Conservation (phyloP, 2,329 filamentous ascomycete species). For the Xylaria sp. region DNA sequence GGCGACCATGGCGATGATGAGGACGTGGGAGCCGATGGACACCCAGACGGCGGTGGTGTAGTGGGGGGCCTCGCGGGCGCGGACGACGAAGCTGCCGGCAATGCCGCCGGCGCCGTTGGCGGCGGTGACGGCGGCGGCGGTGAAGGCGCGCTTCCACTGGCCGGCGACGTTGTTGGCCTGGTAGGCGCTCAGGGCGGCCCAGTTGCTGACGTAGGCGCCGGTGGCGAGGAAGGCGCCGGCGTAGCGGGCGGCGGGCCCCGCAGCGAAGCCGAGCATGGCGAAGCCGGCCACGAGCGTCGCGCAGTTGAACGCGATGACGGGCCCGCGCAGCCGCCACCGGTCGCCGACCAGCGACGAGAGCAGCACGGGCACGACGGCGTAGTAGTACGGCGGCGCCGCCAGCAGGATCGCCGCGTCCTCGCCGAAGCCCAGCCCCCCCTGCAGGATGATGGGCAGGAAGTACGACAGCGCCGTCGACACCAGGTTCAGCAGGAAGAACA, state of each 20-base stretch:
- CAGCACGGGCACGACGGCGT: conserved; percentile 65
- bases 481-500: conserved; percentile 70
- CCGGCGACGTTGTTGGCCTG: conserved; percentile 65
- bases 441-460: conserved; percentile 65
- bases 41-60: conserved; percentile 70
- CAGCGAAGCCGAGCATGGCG: conserved; percentile 64
- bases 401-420: conserved; percentile 60
- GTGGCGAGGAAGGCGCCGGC: conserved; percentile 68
- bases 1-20: conserved; percentile 57
- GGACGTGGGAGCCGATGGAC: conserved; percentile 64
- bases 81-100: conserved; percentile 67
- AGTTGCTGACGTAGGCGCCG: conserved; percentile 69
- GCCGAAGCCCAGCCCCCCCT: conserved; percentile 57
- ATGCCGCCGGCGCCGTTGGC: conserved; percentile 67
- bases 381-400: conserved; percentile 70
- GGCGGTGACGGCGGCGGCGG: conserved; percentile 61
- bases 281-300: conserved; percentile 65
- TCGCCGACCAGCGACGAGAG: conserved; percentile 66
- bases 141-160: conserved; percentile 67
- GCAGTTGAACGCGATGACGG: conserved; percentile 67
- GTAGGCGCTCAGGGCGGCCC: conserved; percentile 67
- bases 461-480: conserved; percentile 68
- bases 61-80: conserved; percentile 60
- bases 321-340: conserved; percentile 60
- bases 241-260: conserved; percentile 63